Percentiles rank a stretch among this genome's conserved stretches.
phyloP scores from a whole-genome alignment of 179 eudicot genomes.

The Silene coronaria region DNA sequence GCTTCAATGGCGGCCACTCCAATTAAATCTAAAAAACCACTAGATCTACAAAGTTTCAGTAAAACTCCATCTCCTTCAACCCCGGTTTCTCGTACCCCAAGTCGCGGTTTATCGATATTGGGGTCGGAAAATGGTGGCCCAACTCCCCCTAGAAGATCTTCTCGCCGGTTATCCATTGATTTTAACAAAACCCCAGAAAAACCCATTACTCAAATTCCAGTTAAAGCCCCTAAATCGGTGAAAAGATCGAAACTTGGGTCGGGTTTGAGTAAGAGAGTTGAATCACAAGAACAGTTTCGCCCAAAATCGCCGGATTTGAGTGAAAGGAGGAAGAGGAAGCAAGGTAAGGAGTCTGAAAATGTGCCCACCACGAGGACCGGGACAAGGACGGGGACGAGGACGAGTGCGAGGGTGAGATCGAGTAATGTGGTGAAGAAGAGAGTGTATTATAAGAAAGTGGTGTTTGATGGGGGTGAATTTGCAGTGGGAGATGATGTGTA shows the following conservation, averaged over 20 bases:
- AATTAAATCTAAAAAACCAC: constrained; percentile 17
- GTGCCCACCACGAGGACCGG: constrained; percentile 10
- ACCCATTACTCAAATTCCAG: background rate
- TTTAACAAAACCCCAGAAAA: constrained; percentile 23
- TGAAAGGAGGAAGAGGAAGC: constrained; percentile 47
- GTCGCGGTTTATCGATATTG: constrained; percentile 19
- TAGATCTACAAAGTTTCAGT: background rate
- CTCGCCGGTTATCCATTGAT: constrained; percentile 28
- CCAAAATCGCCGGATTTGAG: constrained; percentile 45
- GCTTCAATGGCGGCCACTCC: constrained; percentile 43
- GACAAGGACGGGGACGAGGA: constrained; percentile 10
- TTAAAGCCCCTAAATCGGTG: constrained; percentile 25
- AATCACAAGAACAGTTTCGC: constrained; percentile 17
- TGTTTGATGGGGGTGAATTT: constrained; percentile 77
- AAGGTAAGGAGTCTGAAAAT: constrained; percentile 14
- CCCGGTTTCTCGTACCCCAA: constrained; percentile 38
- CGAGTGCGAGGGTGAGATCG: constrained; percentile 10
- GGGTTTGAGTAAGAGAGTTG: constrained; percentile 7
- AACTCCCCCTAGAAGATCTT: constrained; percentile 26
- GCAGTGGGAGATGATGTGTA: constrained; percentile 74
- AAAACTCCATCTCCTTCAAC: constrained; percentile 37
- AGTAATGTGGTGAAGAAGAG: constrained; percentile 36
- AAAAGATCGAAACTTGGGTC: constrained; percentile 14
- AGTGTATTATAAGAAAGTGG: constrained; percentile 70
- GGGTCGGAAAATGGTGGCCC: background rate